Percentiles rank a stretch among this genome's conserved stretches.
phyloP scores from a whole-genome alignment of 306 rosid species.

The Sindora glabra region DNA sequence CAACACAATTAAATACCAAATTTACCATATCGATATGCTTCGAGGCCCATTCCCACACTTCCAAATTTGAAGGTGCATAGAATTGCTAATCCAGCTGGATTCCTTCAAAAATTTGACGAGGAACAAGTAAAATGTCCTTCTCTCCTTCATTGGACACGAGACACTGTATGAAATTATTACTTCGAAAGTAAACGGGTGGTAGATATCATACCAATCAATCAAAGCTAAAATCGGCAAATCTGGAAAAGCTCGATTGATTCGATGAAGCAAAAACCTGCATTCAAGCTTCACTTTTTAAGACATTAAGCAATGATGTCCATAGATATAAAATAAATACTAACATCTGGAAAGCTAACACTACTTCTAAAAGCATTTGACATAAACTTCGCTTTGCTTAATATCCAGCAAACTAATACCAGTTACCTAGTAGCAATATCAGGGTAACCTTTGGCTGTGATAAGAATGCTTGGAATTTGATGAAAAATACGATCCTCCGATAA shows the following conservation, averaged over 20 bases:
- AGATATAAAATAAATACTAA: neutral
- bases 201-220: conserved; percentile 75
- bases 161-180: neutral
- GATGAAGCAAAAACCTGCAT: conserved; percentile 72
- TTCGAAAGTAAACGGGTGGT: neutral
- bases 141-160: neutral
- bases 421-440: conserved; percentile 93
- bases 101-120: conserved; percentile 37
- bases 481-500: conserved; percentile 67
- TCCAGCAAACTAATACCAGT: conserved; percentile 11
- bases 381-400: neutral
- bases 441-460: conserved; percentile 90
- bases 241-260: conserved; percentile 60
- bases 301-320: neutral
- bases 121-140: neutral
- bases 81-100: conserved; percentile 93
- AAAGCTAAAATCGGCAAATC: conserved; percentile 74
- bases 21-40: conserved; percentile 81
- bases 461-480: conserved; percentile 81
- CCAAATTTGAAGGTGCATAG: conserved; percentile 84
- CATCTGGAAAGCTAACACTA: neutral
- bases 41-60: conserved; percentile 86
- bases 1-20: neutral
- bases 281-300: conserved; percentile 5
- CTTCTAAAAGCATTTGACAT: neutral